phyloP scores from a whole-genome alignment of 495 filamentous ascomycete genomes.

The Penicillium soppii region DNA sequence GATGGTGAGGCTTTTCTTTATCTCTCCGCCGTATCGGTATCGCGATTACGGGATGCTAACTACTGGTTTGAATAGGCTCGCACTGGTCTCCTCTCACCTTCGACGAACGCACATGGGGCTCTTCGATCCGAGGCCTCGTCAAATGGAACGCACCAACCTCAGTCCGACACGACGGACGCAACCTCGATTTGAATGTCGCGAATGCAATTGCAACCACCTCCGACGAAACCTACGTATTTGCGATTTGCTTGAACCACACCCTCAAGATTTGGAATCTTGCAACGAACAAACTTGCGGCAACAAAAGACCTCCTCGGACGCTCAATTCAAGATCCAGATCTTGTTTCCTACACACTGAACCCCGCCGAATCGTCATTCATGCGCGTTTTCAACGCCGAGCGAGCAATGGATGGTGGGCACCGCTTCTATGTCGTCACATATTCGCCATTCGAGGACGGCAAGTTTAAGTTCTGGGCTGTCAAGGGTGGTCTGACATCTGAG shows the following conservation, averaged over 20 bases:
- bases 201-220: slow-evolving; percentile 64
- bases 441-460: slow-evolving; percentile 82
- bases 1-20: slow-evolving; percentile 54
- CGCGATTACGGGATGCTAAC: background rate
- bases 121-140: slow-evolving; percentile 69
- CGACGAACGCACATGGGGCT: slow-evolving; percentile 74
- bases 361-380: slow-evolving; percentile 68
- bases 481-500: slow-evolving; percentile 58
- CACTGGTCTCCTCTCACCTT: slow-evolving; percentile 77
- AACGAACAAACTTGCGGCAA: slow-evolving; percentile 68
- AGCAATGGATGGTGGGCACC: slow-evolving; percentile 54
- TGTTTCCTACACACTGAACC: slow-evolving; percentile 71
- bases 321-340: slow-evolving; percentile 55
- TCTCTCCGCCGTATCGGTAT: background rate
- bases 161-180: slow-evolving; percentile 62
- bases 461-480: slow-evolving; percentile 93
- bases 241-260: slow-evolving; percentile 81
- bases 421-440: slow-evolving; percentile 77
- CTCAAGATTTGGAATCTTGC: slow-evolving; percentile 82
- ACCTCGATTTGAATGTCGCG: slow-evolving; percentile 63
- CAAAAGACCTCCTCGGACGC: slow-evolving; percentile 67
- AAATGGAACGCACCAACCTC: slow-evolving; percentile 66
- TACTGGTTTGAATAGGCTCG: slow-evolving; percentile 36
- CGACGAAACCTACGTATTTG: slow-evolving; percentile 71
- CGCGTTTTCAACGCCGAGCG: slow-evolving; percentile 62